phyloP scores from a whole-genome alignment of 1,139 yeast genomes.

The Torulaspora pretoriensis region DNA sequence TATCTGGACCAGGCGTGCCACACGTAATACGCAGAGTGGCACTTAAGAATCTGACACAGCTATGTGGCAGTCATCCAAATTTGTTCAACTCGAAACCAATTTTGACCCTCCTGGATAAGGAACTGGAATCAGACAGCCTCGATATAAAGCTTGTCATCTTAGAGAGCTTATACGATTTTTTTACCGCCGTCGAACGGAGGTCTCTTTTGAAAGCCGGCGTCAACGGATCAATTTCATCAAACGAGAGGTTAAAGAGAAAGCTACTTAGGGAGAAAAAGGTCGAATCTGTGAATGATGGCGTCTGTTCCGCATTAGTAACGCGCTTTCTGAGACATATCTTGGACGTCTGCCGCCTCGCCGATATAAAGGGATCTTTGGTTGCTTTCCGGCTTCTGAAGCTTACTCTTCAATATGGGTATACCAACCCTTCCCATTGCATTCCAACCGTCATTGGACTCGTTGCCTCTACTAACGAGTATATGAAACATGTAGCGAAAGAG shows the following conservation, averaged over 20 bases:
- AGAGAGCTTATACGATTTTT: constrained; percentile 52
- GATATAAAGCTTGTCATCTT: constrained; percentile 49
- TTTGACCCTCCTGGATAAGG: constrained; percentile 50
- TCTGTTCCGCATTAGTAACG: constrained; percentile 68
- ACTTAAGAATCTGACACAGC: constrained; percentile 49
- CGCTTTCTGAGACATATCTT: constrained; percentile 51
- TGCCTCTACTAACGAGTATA: constrained; percentile 46
- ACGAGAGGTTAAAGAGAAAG: constrained; percentile 26
- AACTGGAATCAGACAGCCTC: constrained; percentile 34
- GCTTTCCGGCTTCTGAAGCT: constrained; percentile 54
- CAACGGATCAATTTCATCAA: constrained; percentile 28
- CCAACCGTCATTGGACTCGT: constrained; percentile 69
- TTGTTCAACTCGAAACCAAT: constrained; percentile 56
- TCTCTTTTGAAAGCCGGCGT: constrained; percentile 41
- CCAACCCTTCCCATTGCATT: constrained; percentile 66
- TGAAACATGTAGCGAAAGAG: constrained; percentile 47
- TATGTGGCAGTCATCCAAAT: constrained; percentile 60
- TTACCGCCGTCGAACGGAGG: constrained; percentile 49
- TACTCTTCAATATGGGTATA: constrained; percentile 61
- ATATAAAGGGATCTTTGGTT: constrained; percentile 43
- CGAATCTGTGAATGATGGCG: constrained; percentile 51
- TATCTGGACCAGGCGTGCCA: constrained; percentile 42
- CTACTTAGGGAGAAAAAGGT: constrained; percentile 38
- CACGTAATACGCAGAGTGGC: constrained; percentile 47
- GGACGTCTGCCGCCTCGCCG: constrained; percentile 46